Base-by-base conservation (phyloP, 768 basidiomycete genomes). In the Mrakia gelida region DNA sequence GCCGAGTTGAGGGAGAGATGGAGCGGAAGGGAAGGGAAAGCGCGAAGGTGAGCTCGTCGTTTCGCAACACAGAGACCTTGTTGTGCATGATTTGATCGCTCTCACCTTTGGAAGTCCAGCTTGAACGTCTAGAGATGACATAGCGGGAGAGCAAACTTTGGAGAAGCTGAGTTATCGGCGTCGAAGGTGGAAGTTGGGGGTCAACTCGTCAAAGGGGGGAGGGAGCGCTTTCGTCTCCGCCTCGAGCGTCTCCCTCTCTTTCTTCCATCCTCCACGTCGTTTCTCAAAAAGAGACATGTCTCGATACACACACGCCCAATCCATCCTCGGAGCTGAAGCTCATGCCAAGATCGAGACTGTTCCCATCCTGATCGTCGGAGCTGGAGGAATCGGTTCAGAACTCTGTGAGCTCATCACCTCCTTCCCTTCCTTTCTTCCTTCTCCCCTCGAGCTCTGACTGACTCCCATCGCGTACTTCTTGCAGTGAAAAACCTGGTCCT, bases 301-400 rank as follows among this genome's bases (percentile, higher is more conserved):
- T 41, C 75, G 75, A n/a, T 76, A 77, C 63, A 72, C 76, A 61
- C 49, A 72, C 61, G 59, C 71, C 1, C 61, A 63, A 21, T 56
- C 68, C 38, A 77, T 77, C 30, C 76, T 77, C n/a, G 76, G 76
- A 23, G 26, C 43, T 30, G 70, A 63, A 2, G 59, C 62, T 56
- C 76, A 77, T 43, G 61, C 71, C 30, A 78, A 79, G 43, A 76
- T 82, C 26, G 45, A 71, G 30, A 80, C 83, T 65, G 82, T 85
- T 13, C 84, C 83, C 13, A 80, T 97, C 34, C 86, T 99, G 80
- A 87, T 98, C 38, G 96, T 99, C 45, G 97, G 97, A 41, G 94
- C 94, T 62, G 95, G 95, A 65, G 96, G 96, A 0, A 98, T 98
- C 82, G 97, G 97, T 11, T 99, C 96, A 82, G 97, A 99, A 86